phyloP scores from a whole-genome alignment of 495 filamentous ascomycete species.

The Entonaema liquescens region DNA sequence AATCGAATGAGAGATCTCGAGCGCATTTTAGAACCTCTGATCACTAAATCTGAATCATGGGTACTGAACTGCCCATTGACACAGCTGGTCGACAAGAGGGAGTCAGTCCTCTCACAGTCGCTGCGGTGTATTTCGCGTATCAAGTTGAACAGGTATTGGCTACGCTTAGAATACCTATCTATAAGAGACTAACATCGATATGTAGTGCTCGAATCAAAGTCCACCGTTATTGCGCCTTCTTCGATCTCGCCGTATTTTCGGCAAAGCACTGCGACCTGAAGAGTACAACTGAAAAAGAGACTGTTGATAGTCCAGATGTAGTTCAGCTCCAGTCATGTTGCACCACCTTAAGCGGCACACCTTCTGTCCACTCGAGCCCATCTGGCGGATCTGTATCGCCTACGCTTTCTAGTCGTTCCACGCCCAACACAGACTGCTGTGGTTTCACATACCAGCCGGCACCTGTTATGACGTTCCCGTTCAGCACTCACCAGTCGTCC shows the following conservation, averaged over 20 bases:
- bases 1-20: conserved; percentile 66
- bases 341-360: conserved; percentile 42
- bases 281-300: conserved; percentile 47
- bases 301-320: conserved; percentile 30
- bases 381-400: conserved; percentile 50
- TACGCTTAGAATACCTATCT: not conserved
- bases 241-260: conserved; percentile 67
- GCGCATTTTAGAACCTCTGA: conserved; percentile 57
- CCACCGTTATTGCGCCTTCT: conserved; percentile 68
- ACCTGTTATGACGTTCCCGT: conserved; percentile 57
- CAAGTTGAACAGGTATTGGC: conserved; percentile 63
- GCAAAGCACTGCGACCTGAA: conserved; percentile 67
- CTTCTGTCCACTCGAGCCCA: conserved; percentile 48
- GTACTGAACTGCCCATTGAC: conserved; percentile 49
- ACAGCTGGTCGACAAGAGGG: conserved; percentile 53
- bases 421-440: conserved; percentile 48
- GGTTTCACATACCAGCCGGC: conserved; percentile 48
- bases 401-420: conserved; percentile 46
- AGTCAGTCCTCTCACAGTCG: conserved; percentile 58
- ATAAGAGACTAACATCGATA: conserved; percentile 20
- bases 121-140: conserved; percentile 65
- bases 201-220: conserved; percentile 67
- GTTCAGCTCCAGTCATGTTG: conserved; percentile 41
- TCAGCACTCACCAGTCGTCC: conserved; percentile 61
- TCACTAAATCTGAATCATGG: conserved; percentile 58